Percentiles rank a stretch among this genome's conserved stretches.
These are phyloP conservation scores for Naegleria lovaniensis DNA, from an alignment of 208 protist genomes.

Conservation along the genomic window DNA sequence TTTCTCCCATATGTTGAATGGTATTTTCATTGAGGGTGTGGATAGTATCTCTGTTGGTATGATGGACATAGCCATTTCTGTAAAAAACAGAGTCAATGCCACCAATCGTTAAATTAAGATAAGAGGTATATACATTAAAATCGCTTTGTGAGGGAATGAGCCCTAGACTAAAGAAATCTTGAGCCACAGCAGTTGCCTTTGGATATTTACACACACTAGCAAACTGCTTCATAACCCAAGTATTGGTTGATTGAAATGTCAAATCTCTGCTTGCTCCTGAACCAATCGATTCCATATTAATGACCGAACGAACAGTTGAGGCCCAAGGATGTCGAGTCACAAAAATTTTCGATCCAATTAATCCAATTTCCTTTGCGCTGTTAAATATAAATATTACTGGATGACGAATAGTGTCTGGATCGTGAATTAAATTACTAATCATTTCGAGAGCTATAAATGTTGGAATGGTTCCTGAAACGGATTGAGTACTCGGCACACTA, in stretches of 20 bases:
- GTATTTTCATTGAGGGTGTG: not conserved
- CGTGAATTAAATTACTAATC: not conserved
- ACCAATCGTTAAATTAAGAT: not conserved
- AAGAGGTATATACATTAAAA: not conserved
- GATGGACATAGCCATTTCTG: not conserved
- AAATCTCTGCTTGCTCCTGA: not conserved
- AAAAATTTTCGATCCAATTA: not conserved
- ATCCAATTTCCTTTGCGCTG: not conserved
- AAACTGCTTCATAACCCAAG: not conserved
- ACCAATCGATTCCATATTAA: conserved; percentile 17
- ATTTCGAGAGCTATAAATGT: not conserved
- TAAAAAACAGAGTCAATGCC: conserved; percentile 12
- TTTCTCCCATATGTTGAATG: not conserved
- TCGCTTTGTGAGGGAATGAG: not conserved
- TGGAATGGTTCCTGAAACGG: not conserved
- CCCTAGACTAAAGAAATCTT: not conserved
- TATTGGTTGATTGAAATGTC: not conserved
- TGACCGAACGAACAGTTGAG: not conserved
- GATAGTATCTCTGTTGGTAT: not conserved
- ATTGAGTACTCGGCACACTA: not conserved
- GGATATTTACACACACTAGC: not conserved
- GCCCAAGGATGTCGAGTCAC: not conserved
- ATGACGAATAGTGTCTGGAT: not conserved
- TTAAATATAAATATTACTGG: conserved; percentile 4
- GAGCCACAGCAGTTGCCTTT: not conserved